phyloP scores from a whole-genome alignment of 805 yeast genomes.

The Zygosaccharomyces rouxii region DNA sequence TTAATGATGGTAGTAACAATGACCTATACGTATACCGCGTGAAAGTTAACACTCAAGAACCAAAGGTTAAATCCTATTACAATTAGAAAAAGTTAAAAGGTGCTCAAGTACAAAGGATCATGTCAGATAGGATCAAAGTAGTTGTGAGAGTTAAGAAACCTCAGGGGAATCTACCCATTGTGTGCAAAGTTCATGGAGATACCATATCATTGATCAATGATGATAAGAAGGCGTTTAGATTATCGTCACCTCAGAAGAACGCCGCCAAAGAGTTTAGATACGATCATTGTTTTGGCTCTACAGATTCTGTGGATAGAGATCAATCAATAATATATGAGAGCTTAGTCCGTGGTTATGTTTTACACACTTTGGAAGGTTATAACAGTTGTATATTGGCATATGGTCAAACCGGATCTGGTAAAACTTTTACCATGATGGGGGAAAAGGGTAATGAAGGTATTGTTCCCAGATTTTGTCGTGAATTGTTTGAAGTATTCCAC shows the following conservation, averaged over 20 bases:
- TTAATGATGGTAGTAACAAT: too few relatives aligned
- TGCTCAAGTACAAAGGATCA: neutral
- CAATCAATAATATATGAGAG: conserved; percentile 7
- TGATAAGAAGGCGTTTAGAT: neutral
- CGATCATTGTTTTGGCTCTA: conserved; percentile 11
- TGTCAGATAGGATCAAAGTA: conserved; percentile 15
- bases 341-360: conserved; percentile 13
- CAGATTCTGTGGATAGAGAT: conserved; percentile 6
- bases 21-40: too few relatives aligned
- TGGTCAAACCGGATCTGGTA: conserved; percentile 79
- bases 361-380: conserved; percentile 45
- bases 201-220: conserved; percentile 3
- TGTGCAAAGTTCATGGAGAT: conserved; percentile 4
- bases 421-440: conserved; percentile 76
- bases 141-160: conserved; percentile 12
- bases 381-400: conserved; percentile 75
- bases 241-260: conserved; percentile 1
- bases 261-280: conserved; percentile 7
- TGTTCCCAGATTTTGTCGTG: conserved; percentile 67
- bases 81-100: neutral
- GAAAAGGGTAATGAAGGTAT: conserved; percentile 49
- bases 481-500: conserved; percentile 46
- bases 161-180: neutral
- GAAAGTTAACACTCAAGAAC: neutral
- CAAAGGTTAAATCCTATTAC: neutral